Percentiles rank a stretch among this genome's conserved stretches.
phyloP scores from a whole-genome alignment of 2,329 filamentous ascomycete species.

The Fragosphaeria purpurea region DNA sequence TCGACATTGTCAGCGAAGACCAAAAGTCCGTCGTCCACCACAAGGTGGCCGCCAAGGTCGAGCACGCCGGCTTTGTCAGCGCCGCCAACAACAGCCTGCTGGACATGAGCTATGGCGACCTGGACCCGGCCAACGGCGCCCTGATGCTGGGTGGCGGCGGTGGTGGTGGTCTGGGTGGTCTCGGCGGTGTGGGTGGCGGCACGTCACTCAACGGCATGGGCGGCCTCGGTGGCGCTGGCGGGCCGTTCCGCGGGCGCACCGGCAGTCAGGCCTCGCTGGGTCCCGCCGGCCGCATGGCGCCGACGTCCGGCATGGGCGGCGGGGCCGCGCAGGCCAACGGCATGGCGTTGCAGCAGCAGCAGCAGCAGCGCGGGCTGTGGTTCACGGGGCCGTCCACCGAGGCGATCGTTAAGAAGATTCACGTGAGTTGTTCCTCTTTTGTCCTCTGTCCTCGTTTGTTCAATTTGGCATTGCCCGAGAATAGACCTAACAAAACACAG shows the following conservation, averaged over 20 bases:
- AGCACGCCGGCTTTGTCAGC: conserved; percentile 79
- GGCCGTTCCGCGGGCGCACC: conserved; percentile 58
- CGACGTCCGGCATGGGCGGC: conserved; percentile 35
- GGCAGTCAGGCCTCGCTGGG: conserved; percentile 56
- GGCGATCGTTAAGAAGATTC: conserved; percentile 80
- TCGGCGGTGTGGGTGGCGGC: conserved; percentile 24
- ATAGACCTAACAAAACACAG: conserved; percentile 32
- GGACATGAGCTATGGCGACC: conserved; percentile 85
- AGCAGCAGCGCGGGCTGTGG: conserved; percentile 65
- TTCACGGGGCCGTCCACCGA: conserved; percentile 85
- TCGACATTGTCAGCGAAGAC: conserved; percentile 97
- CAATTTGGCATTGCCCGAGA: background rate
- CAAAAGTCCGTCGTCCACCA: conserved; percentile 98
- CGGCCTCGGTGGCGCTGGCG: too few relatives aligned
- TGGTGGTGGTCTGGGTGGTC: too few relatives aligned
- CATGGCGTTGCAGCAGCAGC: conserved; percentile 46
- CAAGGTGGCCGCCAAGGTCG: conserved; percentile 93
- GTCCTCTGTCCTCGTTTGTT: background rate
- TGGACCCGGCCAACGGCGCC: conserved; percentile 68
- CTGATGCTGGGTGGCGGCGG: conserved; percentile 38
- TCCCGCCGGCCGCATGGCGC: conserved; percentile 52
- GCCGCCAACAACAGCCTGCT: conserved; percentile 60
- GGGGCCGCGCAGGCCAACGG: conserved; percentile 40
- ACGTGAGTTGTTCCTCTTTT: conserved; percentile 43
- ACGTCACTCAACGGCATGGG: conserved; percentile 47